Evolutionary conservation across 768 basidiomycete genomes (phyloP).

Genomic region (Panellus pusillus): DNA sequence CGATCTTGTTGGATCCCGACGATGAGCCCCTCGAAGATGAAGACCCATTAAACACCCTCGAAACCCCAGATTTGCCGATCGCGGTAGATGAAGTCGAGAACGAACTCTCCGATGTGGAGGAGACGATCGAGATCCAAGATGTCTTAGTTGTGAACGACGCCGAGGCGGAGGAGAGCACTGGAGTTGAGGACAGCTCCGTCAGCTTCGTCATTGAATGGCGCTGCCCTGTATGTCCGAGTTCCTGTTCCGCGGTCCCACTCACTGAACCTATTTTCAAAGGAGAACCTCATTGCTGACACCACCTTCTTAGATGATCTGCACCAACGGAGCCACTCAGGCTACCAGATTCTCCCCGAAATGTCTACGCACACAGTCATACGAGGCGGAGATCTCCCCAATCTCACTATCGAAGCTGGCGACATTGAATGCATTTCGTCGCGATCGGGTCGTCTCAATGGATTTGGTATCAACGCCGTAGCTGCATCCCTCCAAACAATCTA

Average conservation of each 20-base stretch:
- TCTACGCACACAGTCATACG: too few species aligned
- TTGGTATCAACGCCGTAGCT: conserved; percentile 28
- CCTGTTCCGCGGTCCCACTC: too few species aligned
- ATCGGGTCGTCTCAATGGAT: not conserved
- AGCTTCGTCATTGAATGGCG: not conserved
- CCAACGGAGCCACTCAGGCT: too few species aligned
- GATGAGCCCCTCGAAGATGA: not conserved
- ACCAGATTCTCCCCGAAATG: too few species aligned
- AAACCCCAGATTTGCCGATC: not conserved
- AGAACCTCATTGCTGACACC: too few species aligned
- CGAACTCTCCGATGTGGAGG: not conserved
- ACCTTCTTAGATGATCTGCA: too few species aligned
- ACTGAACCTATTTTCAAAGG: too few species aligned
- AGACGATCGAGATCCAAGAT: not conserved
- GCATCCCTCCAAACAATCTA: conserved; percentile 16
- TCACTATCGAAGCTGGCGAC: too few species aligned
- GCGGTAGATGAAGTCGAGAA: not conserved
- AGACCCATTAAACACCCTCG: not conserved
- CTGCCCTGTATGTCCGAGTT: not conserved
- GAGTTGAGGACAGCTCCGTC: not conserved
- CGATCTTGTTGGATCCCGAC: too few species aligned
- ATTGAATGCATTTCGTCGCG: too few species aligned
- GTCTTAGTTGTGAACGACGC: not conserved
- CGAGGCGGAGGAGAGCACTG: not conserved
- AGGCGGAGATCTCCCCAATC: too few species aligned